Percentiles rank a stretch among this genome's conserved stretches.
These are phyloP conservation scores for Boletus insuetus DNA, from an alignment of 768 basidiomycete genomes.

Conservation along the genomic window DNA sequence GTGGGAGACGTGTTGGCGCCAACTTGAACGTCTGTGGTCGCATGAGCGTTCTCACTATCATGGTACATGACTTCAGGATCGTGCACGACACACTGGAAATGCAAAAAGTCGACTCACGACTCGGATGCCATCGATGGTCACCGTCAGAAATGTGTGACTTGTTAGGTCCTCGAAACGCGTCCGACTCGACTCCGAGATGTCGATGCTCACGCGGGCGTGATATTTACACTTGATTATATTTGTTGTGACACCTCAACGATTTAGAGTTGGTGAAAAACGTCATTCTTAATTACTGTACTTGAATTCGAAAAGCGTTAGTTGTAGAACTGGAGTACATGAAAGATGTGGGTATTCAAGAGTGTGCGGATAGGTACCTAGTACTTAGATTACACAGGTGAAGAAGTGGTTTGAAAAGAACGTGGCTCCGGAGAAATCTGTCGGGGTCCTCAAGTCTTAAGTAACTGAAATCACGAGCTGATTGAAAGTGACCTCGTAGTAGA, in stretches of 20 bases:
- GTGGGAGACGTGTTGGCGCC: constrained; percentile 27
- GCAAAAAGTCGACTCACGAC: constrained; percentile 16
- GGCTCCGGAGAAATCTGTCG: constrained; percentile 1
- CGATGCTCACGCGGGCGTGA: constrained; percentile 17
- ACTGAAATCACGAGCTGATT: constrained; percentile 8
- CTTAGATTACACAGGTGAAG: constrained; percentile 22
- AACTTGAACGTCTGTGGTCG: neutral
- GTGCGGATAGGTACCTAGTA: constrained; percentile 8
- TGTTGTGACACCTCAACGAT: neutral
- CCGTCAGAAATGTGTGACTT: no score
- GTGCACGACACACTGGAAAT: no score
- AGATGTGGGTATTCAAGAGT: constrained; percentile 17
- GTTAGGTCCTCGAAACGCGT: constrained; percentile 1
- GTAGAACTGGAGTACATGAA: constrained; percentile 6
- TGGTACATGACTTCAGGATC: neutral
- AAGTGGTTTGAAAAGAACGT: constrained; percentile 1
- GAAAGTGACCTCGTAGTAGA: neutral
- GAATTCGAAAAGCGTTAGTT: neutral
- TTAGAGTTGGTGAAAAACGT: neutral
- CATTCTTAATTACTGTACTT: no score
- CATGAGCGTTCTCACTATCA: constrained; percentile 13
- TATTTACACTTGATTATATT: constrained; percentile 14
- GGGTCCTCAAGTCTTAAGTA: constrained; percentile 1
- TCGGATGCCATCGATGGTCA: constrained; percentile 14
- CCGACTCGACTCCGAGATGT: neutral